Base-by-base conservation (phyloP, 371 early-diverging fungal genomes). In the Amoeboaphelidium protococcarum region DNA sequence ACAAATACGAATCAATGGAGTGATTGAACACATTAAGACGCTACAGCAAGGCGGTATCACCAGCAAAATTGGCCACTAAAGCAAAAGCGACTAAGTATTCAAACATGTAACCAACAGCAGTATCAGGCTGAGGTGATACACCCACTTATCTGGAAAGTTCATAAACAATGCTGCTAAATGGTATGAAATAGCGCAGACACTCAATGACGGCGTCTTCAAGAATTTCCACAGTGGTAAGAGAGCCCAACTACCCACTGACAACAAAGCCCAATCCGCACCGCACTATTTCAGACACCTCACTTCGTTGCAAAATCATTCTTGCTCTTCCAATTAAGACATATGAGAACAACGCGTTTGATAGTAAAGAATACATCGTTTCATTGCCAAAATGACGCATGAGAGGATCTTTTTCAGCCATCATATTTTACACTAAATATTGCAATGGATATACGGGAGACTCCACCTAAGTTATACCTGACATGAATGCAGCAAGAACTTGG, bases 11-110 rank as follows among this genome's bases (percentile, higher is more conserved):
- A 42, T 4, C 42, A 19, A 21, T 16, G 4, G n/a, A 4, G 12
- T 42, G 42, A 6, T 13, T n/a, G n/a, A n/a, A n/a, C n/a, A 19
- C 22, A 42, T 19, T 21, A 6, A 16, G 6, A 42, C 22, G 4
- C 22, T 42, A 13, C 42, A 4, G 22, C n/a, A n/a, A 10, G 22
- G 22, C 42, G 4, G 10, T 21, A 4, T 19, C 6, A 4, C 42
- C 42, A 13, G 42, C 10, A 19, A 44, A 46, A 10, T 21, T 50
- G 1, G 57, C 52, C 19, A 56, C 57, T 1, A 56, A 41, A 23
- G 57, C 57, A 25, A 43, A 54, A 13, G 52, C 57, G 50, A 56
- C 57, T 25, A 56, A 53, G 42, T 47, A 56, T 42, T 56, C 57
- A 47, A 56, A 12, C 37, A 56, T 12, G 48, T 56, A 56, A 0